A percentile compares a stretch with the other conserved stretches of the same genome.
Conservation (phyloP, 805 yeast species). For the Zygosaccharomyces rouxii region DNA sequence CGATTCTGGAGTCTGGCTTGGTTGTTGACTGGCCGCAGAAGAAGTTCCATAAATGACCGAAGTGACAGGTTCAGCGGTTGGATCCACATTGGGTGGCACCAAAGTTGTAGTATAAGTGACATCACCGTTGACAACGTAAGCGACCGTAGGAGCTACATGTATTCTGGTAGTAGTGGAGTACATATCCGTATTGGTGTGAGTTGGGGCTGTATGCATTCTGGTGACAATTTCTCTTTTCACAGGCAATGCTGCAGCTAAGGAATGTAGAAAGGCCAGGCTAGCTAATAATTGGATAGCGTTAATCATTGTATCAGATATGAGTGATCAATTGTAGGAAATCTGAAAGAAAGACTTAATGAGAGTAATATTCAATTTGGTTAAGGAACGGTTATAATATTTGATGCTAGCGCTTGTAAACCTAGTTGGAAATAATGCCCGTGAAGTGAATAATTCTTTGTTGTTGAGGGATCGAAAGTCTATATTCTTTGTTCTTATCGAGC, state of each 20-base stretch:
- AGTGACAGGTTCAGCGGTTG: constrained; percentile 34
- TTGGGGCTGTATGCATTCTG: constrained; percentile 54
- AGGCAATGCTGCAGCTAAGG: constrained; percentile 24
- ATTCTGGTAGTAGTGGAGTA: constrained; percentile 40
- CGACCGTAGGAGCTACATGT: constrained; percentile 41
- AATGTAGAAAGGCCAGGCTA: constrained; percentile 10
- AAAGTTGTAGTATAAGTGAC: constrained; percentile 38
- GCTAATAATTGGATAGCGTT: constrained; percentile 1
- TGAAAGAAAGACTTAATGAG: not conserved
- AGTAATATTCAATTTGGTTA: not conserved
- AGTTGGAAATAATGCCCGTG: not conserved
- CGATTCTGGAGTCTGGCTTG: constrained; percentile 7
- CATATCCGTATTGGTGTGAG: constrained; percentile 40
- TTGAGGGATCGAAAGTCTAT: not conserved
- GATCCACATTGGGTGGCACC: constrained; percentile 33
- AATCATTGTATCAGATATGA: constrained; percentile 1
- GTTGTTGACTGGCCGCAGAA: constrained; percentile 4
- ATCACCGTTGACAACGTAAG: constrained; percentile 37
- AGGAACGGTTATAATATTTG: not conserved
- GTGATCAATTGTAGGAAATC: not conserved
- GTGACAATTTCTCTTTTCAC: constrained; percentile 44
- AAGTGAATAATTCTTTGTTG: not conserved
- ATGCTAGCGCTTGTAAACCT: constrained; percentile 3
- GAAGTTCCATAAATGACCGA: constrained; percentile 28
- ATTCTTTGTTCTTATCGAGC: not conserved